Evolutionary conservation across 1,284 basidiomycete genomes (phyloP).

Genomic region (Anthracocystis walkeri): DNA sequence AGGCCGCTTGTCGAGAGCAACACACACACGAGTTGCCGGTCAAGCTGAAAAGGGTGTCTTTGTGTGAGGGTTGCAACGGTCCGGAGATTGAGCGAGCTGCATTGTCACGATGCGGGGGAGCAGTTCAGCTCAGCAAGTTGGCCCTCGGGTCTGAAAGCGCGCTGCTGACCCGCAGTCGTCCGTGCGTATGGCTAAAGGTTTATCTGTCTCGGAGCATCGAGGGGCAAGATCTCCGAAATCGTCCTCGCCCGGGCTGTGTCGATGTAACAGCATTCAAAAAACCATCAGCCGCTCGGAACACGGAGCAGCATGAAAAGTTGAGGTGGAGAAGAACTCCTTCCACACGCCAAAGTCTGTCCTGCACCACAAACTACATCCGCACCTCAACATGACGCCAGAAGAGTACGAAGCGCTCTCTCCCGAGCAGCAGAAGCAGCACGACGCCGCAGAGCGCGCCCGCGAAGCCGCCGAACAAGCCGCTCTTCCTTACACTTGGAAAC

Average conservation of each 20-base stretch:
- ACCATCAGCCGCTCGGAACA: neutral
- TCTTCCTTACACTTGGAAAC: slow-evolving; percentile 91
- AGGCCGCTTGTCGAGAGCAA: too few species aligned
- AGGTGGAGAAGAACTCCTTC: slow-evolving; percentile 18
- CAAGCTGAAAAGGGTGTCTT: neutral
- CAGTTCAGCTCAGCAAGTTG: slow-evolving; percentile 14
- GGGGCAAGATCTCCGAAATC: slow-evolving; percentile 20
- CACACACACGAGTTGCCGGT: slow-evolving; percentile 2
- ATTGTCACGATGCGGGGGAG: slow-evolving; percentile 1
- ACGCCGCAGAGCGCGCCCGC: slow-evolving; percentile 77
- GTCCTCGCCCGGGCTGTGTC: neutral
- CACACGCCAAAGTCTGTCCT: slow-evolving; percentile 72
- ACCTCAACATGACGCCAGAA: slow-evolving; percentile 75
- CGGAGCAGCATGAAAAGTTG: slow-evolving; percentile 10
- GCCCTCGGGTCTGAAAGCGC: slow-evolving; percentile 11
- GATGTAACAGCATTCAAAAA: neutral
- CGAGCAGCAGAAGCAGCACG: slow-evolving; percentile 80
- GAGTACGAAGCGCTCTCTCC: slow-evolving; percentile 82
- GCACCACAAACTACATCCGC: neutral
- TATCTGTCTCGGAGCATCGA: slow-evolving; percentile 28
- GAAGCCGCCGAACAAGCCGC: slow-evolving; percentile 85
- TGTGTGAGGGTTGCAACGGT: slow-evolving; percentile 9
- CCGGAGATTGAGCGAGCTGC: slow-evolving; percentile 26
- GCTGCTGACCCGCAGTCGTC: slow-evolving; percentile 25
- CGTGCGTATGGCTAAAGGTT: slow-evolving; percentile 18